These are phyloP conservation scores for Talaromyces verruculosus DNA, from an alignment of 2,329 filamentous ascomycete genomes.

Conservation along the genomic window DNA sequence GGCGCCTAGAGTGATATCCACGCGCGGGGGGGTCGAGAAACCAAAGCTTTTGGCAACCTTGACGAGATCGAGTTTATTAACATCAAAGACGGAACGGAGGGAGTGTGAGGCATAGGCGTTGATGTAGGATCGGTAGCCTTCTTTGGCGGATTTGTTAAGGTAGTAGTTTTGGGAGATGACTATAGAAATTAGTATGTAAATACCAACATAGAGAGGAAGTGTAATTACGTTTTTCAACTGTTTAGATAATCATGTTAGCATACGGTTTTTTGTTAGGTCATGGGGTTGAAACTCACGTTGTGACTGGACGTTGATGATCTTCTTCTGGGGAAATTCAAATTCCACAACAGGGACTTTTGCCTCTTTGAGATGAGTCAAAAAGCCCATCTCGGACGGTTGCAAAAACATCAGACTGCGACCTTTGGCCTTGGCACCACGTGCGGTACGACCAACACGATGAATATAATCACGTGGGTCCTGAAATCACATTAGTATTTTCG, in stretches of 20 bases:
- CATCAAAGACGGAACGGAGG: slow-evolving; percentile 78
- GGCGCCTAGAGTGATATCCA: slow-evolving; percentile 75
- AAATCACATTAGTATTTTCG: slow-evolving; percentile 28
- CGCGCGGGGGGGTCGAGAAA: slow-evolving; percentile 71
- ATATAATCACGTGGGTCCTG: slow-evolving; percentile 74
- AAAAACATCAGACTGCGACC: slow-evolving; percentile 91
- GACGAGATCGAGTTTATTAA: slow-evolving; percentile 76
- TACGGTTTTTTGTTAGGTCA: not conserved
- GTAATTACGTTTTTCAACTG: slow-evolving; percentile 22
- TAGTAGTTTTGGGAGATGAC: slow-evolving; percentile 96
- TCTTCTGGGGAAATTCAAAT: slow-evolving; percentile 90
- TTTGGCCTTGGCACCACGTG: slow-evolving; percentile 77
- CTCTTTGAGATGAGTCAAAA: slow-evolving; percentile 86
- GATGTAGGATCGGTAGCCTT: slow-evolving; percentile 83
- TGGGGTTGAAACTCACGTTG: slow-evolving; percentile 66
- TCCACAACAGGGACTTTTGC: slow-evolving; percentile 91
- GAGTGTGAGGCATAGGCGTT: slow-evolving; percentile 91
- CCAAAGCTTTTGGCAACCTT: slow-evolving; percentile 85
- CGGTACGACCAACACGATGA: slow-evolving; percentile 93
- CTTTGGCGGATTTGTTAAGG: slow-evolving; percentile 78
- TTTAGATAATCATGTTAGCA: slow-evolving; percentile 1
- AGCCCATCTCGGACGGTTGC: slow-evolving; percentile 87
- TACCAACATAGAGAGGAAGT: not conserved
- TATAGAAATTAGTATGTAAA: slow-evolving; percentile 47
- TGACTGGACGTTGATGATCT: slow-evolving; percentile 85